Evolutionary conservation across 257 asterid species (phyloP).

Genomic region (Petrea volubilis): DNA sequence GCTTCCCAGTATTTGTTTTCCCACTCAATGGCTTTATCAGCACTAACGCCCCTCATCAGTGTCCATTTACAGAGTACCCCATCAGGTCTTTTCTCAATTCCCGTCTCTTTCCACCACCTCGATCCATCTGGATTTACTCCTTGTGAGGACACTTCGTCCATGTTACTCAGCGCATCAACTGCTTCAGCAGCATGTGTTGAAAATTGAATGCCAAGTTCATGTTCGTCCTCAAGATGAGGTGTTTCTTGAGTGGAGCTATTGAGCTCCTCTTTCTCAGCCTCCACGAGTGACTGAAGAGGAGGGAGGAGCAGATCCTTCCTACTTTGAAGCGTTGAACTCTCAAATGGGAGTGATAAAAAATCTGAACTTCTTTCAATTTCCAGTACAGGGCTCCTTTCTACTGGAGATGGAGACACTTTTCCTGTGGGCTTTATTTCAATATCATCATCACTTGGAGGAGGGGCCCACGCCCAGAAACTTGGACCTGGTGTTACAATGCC

Average conservation of each 20-base stretch:
- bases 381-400: constrained; percentile 47
- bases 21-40: constrained; percentile 79
- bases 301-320: constrained; percentile 49
- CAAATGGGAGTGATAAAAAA: constrained; percentile 67
- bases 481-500: constrained; percentile 78
- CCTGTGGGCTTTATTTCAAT: constrained; percentile 34
- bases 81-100: constrained; percentile 72
- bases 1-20: constrained; percentile 99
- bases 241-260: constrained; percentile 35
- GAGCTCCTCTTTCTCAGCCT: constrained; percentile 42
- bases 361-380: constrained; percentile 66
- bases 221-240: constrained; percentile 63
- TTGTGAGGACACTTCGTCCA: constrained; percentile 28
- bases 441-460: constrained; percentile 47
- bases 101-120: constrained; percentile 97
- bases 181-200: constrained; percentile 84
- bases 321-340: constrained; percentile 53
- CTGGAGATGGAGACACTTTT: constrained; percentile 44
- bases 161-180: constrained; percentile 58
- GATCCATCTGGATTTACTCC: constrained; percentile 76
- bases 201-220: constrained; percentile 61
- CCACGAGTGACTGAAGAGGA: constrained; percentile 69
- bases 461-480: constrained; percentile 92
- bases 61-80: constrained; percentile 96
- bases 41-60: constrained; percentile 69